phyloP scores from a whole-genome alignment of 257 asterid genomes.

The Knoxia roxburghii region DNA sequence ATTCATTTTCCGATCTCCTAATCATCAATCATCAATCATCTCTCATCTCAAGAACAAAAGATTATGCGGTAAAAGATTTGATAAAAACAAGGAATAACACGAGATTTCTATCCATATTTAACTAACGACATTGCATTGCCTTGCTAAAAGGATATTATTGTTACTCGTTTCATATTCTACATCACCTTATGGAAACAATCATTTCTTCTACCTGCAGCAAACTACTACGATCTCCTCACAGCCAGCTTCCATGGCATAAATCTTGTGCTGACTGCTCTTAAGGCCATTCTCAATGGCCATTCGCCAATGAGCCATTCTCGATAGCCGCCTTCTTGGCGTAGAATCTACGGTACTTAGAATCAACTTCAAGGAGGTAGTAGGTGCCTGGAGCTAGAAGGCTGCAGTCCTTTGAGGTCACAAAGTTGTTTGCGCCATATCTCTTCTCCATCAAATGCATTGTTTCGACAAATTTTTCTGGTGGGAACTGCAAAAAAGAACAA shows the following conservation, averaged over 20 bases:
- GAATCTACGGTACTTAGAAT: constrained; percentile 83
- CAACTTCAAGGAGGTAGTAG: constrained; percentile 88
- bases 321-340: constrained; percentile 60
- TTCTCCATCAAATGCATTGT: constrained; percentile 91
- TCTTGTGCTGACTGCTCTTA: constrained; percentile 9
- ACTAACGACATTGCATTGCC: constrained; percentile 5
- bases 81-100: neutral
- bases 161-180: neutral
- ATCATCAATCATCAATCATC: too few species aligned
- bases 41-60: too few species aligned
- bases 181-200: constrained; percentile 20
- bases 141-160: constrained; percentile 7
- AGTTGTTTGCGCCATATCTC: constrained; percentile 87
- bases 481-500: constrained; percentile 40
- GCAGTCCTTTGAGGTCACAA: constrained; percentile 66
- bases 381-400: constrained; percentile 87
- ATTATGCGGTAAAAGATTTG: neutral
- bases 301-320: constrained; percentile 49
- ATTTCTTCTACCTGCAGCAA: constrained; percentile 29
- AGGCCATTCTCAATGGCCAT: constrained; percentile 57
- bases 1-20: too few species aligned
- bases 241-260: constrained; percentile 20
- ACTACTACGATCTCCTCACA: constrained; percentile 20
- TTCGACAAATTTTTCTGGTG: constrained; percentile 82
- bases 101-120: constrained; percentile 3